These are phyloP conservation scores for Wickerhamomyces bisporus DNA, from an alignment of 805 yeast species.

Conservation along the genomic window DNA sequence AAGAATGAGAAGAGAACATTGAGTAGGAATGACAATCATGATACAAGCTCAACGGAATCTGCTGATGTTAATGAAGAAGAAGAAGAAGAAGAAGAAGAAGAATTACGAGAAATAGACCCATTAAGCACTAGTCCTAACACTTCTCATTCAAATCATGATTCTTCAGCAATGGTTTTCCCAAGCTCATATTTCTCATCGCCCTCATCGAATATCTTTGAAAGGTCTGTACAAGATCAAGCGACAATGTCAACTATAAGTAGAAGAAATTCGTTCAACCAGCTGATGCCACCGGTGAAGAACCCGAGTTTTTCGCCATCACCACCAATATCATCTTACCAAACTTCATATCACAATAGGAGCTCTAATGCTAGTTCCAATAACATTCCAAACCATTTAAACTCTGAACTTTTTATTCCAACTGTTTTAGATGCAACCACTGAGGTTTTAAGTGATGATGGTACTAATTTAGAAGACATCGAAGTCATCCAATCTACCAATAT, in stretches of 20 bases:
- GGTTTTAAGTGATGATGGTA: neutral
- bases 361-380: neutral
- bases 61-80: conserved; percentile 1
- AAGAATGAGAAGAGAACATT: neutral
- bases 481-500: conserved; percentile 2
- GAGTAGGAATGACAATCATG: no score
- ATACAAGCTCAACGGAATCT: neutral
- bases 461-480: conserved; percentile 4
- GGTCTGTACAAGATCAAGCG: conserved; percentile 15
- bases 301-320: conserved; percentile 6
- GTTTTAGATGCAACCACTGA: conserved; percentile 9
- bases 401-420: conserved; percentile 5
- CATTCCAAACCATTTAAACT: conserved; percentile 2
- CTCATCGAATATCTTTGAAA: conserved; percentile 14
- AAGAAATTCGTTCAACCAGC: conserved; percentile 8
- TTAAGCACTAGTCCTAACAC: neutral
- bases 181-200: conserved; percentile 3
- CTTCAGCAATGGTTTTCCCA: conserved; percentile 1
- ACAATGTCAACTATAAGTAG: conserved; percentile 1
- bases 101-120: conserved; percentile 3
- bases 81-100: conserved; percentile 4
- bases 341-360: neutral
- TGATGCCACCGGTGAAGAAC: neutral
- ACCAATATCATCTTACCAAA: neutral
- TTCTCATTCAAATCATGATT: neutral